phyloP scores from a whole-genome alignment of 192 early-diverging fungal genomes.

The Gonapodya prolifera region DNA sequence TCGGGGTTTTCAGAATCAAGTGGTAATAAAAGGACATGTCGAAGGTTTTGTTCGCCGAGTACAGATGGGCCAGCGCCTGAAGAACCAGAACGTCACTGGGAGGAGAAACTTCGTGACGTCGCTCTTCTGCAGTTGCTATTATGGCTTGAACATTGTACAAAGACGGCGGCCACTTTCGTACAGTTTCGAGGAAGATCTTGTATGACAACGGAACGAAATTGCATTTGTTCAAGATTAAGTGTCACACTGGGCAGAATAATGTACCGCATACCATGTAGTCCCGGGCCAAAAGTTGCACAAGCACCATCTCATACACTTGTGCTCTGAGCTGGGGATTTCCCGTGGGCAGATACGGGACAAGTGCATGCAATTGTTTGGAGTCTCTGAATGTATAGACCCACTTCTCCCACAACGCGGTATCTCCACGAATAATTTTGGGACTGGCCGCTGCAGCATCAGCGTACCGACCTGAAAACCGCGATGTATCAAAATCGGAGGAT shows the following conservation, averaged over 20 bases:
- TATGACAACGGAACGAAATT: background rate
- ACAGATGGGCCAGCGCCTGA: slow-evolving; percentile 64
- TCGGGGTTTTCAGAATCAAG: slow-evolving; percentile 52
- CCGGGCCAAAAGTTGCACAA: slow-evolving; percentile 51
- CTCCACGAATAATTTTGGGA: slow-evolving; percentile 53
- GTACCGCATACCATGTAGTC: slow-evolving; percentile 41
- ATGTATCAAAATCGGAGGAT: slow-evolving; percentile 13
- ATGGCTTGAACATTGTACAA: slow-evolving; percentile 67
- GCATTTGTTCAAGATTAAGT: too few species aligned
- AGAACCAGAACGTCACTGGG: slow-evolving; percentile 40
- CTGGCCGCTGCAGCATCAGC: slow-evolving; percentile 61
- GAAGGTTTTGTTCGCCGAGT: slow-evolving; percentile 52
- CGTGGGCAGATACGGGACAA: slow-evolving; percentile 67
- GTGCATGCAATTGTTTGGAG: slow-evolving; percentile 53
- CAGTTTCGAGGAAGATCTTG: slow-evolving; percentile 40
- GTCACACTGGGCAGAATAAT: background rate
- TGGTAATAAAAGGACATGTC: slow-evolving; percentile 73
- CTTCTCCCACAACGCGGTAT: slow-evolving; percentile 70
- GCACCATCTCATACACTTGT: slow-evolving; percentile 78
- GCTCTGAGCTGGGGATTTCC: slow-evolving; percentile 55
- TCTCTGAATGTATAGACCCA: slow-evolving; percentile 88
- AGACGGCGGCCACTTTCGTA: slow-evolving; percentile 65
- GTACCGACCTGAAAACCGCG: slow-evolving; percentile 24
- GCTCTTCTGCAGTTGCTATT: slow-evolving; percentile 60
- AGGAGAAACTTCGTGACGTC: slow-evolving; percentile 35